phyloP scores from a whole-genome alignment of 148 eudicot genomes.

The Amaranthus palmeri region DNA sequence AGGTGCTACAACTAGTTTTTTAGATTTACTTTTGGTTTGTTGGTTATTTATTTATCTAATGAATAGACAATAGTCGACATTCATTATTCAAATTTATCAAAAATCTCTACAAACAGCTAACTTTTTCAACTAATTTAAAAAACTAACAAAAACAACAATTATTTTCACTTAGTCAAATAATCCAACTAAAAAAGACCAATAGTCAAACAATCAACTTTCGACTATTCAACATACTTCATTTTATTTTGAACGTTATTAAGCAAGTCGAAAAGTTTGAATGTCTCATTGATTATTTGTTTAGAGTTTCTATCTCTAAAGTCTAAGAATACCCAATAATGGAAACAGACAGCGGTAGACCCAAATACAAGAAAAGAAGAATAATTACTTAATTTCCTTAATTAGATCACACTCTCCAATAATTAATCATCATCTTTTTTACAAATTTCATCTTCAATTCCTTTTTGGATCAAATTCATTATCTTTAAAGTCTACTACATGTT shows the following conservation, averaged over 20 bases:
- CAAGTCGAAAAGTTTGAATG: constrained; percentile 54
- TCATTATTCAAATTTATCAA: too few species aligned
- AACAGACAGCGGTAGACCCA: constrained; percentile 37
- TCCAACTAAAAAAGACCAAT: constrained; percentile 24
- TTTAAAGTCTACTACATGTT: too few species aligned
- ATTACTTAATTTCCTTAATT: constrained; percentile 46
- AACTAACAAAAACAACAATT: too few species aligned
- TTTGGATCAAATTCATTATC: neutral
- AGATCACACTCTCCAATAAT: constrained; percentile 17
- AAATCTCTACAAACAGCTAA: too few species aligned
- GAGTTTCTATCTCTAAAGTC: constrained; percentile 6
- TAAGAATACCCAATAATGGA: constrained; percentile 41
- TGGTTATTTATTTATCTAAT: too few species aligned
- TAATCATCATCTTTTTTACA: constrained; percentile 8
- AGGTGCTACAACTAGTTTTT: too few species aligned
- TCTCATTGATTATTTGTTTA: constrained; percentile 13
- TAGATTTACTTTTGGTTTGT: too few species aligned
- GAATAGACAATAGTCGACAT: too few species aligned
- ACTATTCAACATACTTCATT: too few species aligned
- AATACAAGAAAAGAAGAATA: constrained; percentile 22
- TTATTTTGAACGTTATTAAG: constrained; percentile 71
- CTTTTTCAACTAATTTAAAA: too few species aligned
- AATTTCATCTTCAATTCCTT: neutral
- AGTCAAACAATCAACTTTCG: too few species aligned
- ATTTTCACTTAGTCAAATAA: neutral